Evolutionary conservation across 192 early-diverging fungal genomes (phyloP).

Genomic region (Coemansia sp.): DNA sequence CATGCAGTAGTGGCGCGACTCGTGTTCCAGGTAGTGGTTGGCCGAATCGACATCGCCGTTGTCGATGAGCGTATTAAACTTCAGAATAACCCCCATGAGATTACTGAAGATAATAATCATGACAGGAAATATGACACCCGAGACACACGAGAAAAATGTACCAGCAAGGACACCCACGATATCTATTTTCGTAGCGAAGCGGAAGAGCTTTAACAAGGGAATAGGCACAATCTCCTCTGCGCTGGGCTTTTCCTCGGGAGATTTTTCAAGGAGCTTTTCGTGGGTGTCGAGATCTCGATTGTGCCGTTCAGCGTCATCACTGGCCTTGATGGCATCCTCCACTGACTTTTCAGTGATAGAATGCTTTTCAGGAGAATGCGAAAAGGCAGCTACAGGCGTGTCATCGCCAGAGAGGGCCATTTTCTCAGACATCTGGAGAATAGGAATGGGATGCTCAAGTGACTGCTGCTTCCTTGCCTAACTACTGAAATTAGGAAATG

Average conservation of each 20-base stretch:
- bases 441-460: background rate
- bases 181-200: conserved; percentile 66
- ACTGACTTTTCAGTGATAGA: conserved; percentile 6
- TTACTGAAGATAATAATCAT: conserved; percentile 53
- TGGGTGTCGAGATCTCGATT: conserved; percentile 6
- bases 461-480: too few species aligned
- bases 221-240: conserved; percentile 29
- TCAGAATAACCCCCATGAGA: conserved; percentile 26
- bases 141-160: conserved; percentile 38
- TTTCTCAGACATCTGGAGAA: conserved; percentile 3
- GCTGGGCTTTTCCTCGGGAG: background rate
- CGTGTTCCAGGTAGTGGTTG: conserved; percentile 21
- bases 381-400: background rate
- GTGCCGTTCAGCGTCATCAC: background rate
- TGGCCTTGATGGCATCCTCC: background rate
- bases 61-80: conserved; percentile 12
- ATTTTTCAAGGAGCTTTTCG: conserved; percentile 17
- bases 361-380: background rate
- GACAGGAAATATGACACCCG: conserved; percentile 44
- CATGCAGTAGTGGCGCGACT: conserved; percentile 43
- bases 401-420: background rate
- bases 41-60: conserved; percentile 4
- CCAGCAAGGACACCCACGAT: conserved; percentile 56
- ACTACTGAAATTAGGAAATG: too few species aligned
- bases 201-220: conserved; percentile 61